These are phyloP conservation scores for Thielaviopsis musarum DNA, from an alignment of 2,329 filamentous ascomycete species.

Conservation along the genomic window DNA sequence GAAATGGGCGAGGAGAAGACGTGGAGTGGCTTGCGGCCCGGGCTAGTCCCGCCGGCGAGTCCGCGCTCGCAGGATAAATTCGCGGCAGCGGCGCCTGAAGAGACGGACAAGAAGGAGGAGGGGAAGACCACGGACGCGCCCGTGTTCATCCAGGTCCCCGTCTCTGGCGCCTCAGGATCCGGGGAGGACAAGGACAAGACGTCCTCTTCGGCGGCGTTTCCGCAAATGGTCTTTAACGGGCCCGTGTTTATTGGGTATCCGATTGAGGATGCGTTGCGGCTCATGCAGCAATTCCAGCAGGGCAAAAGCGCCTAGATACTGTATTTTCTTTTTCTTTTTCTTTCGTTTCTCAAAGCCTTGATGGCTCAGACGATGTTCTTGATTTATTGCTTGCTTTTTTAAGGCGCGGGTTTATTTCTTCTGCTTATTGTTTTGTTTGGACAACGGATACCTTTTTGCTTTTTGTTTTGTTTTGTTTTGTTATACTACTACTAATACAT, in stretches of 20 bases:
- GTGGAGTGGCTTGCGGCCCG: background rate
- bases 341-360: conserved; percentile 8
- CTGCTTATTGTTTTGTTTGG: conserved; percentile 8
- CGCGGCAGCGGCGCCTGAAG: no score
- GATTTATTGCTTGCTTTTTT: background rate
- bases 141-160: background rate
- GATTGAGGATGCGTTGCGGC: conserved; percentile 60
- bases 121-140: conserved; percentile 12
- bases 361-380: no score
- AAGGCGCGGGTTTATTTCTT: background rate
- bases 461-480: background rate
- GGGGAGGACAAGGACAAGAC: no score
- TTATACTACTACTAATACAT: background rate
- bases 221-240: conserved; percentile 76
- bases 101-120: background rate
- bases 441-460: no score
- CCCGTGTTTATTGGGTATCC: conserved; percentile 90
- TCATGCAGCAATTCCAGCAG: conserved; percentile 45
- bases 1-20: background rate
- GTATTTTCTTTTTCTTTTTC: conserved; percentile 4
- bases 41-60: no score
- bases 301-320: background rate
- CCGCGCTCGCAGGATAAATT: background rate
- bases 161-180: background rate
- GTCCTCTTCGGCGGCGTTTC: conserved; percentile 14